A percentile compares a stretch with the other conserved stretches of the same genome.
phyloP scores from a whole-genome alignment of 108 stramenopile genomes.

The Nannochloropsis gaditana region DNA sequence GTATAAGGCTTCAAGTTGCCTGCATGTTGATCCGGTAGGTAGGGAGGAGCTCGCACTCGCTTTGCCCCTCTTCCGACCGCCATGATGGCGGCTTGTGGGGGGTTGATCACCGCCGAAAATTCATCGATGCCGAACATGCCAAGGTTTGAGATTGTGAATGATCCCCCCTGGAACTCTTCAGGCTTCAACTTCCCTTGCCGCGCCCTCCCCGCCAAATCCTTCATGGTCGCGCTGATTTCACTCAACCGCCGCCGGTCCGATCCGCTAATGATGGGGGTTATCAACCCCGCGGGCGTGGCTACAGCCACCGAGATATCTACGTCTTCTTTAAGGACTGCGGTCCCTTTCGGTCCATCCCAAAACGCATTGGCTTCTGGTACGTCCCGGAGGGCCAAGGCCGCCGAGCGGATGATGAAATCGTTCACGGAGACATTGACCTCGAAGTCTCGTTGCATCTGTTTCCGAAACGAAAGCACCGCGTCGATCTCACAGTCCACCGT shows the following conservation, averaged over 20 bases:
- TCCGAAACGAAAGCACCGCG: constrained; percentile 69
- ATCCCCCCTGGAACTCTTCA: constrained; percentile 94
- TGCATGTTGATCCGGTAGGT: neutral
- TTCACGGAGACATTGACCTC: constrained; percentile 85
- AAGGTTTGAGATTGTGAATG: constrained; percentile 91
- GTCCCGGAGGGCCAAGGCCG: constrained; percentile 88
- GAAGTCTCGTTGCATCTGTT: constrained; percentile 63
- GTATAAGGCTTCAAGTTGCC: constrained; percentile 46
- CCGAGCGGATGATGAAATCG: constrained; percentile 92
- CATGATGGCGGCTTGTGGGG: constrained; percentile 94
- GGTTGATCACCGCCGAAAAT: constrained; percentile 96
- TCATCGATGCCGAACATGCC: constrained; percentile 98
- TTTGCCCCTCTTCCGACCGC: constrained; percentile 88
- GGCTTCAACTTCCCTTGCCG: constrained; percentile 76
- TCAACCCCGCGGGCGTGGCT: constrained; percentile 85
- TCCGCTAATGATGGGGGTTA: constrained; percentile 85
- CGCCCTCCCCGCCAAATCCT: constrained; percentile 74
- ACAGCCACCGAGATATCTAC: constrained; percentile 98
- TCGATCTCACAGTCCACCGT: constrained; percentile 82
- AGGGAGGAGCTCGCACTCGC: constrained; percentile 65
- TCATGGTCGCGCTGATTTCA: constrained; percentile 69
- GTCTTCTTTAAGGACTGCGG: constrained; percentile 19
- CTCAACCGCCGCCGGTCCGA: constrained; percentile 70
- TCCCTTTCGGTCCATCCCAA: constrained; percentile 48
- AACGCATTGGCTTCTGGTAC: constrained; percentile 81